Evolutionary conservation across 352 stramenopile genomes (phyloP).

Genomic region (Phytophthora sojae): DNA sequence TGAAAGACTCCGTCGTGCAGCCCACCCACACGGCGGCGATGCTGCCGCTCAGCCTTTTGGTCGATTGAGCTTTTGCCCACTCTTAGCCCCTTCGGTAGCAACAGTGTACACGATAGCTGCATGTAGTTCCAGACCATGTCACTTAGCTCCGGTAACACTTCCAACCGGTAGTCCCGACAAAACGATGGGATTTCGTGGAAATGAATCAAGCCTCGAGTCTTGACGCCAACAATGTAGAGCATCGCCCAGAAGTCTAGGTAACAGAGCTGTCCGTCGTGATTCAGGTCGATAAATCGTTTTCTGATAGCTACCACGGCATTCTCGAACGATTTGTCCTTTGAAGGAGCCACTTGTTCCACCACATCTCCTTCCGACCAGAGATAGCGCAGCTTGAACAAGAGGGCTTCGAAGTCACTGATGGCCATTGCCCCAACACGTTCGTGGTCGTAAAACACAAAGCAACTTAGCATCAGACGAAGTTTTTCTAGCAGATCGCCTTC

Average conservation of each 20-base stretch:
- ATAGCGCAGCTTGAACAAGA: constrained; percentile 67
- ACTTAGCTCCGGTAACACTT: constrained; percentile 59
- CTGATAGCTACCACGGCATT: constrained; percentile 54
- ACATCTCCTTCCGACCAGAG: constrained; percentile 62
- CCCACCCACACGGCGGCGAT: constrained; percentile 51
- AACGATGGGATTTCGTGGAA: constrained; percentile 80
- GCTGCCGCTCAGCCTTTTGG: constrained; percentile 44
- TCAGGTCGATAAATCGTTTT: constrained; percentile 58
- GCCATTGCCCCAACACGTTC: constrained; percentile 58
- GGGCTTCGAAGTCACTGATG: constrained; percentile 57
- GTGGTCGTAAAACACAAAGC: constrained; percentile 79
- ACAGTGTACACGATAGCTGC: constrained; percentile 58
- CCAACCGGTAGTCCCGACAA: constrained; percentile 81
- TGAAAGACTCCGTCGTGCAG: constrained; percentile 62
- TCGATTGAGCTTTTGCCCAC: constrained; percentile 60
- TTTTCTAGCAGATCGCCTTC: constrained; percentile 53
- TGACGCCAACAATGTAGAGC: constrained; percentile 79
- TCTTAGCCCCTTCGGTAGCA: constrained; percentile 69
- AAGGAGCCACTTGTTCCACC: constrained; percentile 3
- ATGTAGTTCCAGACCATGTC: constrained; percentile 65
- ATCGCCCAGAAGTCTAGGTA: constrained; percentile 89
- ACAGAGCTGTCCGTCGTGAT: constrained; percentile 70
- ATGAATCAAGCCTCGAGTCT: constrained; percentile 56
- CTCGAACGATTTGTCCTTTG: constrained; percentile 52
- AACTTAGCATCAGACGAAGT: constrained; percentile 70